phyloP scores from a whole-genome alignment of 352 stramenopile species.

The Halophytophthora batemanensis region DNA sequence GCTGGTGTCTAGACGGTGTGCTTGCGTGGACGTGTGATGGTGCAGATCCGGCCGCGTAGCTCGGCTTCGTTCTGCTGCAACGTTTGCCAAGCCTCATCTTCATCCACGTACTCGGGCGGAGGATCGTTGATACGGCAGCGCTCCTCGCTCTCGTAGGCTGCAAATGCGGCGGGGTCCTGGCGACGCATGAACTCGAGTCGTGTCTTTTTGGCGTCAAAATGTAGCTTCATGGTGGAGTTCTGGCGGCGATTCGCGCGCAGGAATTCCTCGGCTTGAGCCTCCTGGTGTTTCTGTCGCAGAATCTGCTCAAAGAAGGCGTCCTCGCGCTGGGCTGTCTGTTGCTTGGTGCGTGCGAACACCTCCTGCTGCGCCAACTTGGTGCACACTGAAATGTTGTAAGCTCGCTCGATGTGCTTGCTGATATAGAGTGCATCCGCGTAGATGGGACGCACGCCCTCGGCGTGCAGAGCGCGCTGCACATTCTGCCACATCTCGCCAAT shows the following conservation, averaged over 20 bases:
- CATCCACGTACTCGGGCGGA: slow-evolving; percentile 40
- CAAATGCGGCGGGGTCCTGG: slow-evolving; percentile 54
- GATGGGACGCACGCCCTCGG: slow-evolving; percentile 60
- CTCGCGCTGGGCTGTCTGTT: slow-evolving; percentile 22
- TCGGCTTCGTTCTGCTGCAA: slow-evolving; percentile 53
- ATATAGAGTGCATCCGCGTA: slow-evolving; percentile 79
- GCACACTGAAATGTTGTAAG: slow-evolving; percentile 63
- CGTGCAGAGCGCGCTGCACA: slow-evolving; percentile 55
- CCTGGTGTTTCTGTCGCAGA: slow-evolving; percentile 62
- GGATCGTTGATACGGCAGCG: slow-evolving; percentile 44
- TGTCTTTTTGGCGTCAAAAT: slow-evolving; percentile 73
- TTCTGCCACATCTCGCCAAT: slow-evolving; percentile 77
- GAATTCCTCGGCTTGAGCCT: slow-evolving; percentile 58
- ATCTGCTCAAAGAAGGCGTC: slow-evolving; percentile 51
- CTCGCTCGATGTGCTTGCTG: slow-evolving; percentile 63
- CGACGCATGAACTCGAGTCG: slow-evolving; percentile 65
- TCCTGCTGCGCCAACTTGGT: slow-evolving; percentile 62
- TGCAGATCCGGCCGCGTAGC: slow-evolving; percentile 51
- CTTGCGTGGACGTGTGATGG: slow-evolving; percentile 29
- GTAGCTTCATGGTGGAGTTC: slow-evolving; percentile 73
- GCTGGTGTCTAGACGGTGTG: slow-evolving; percentile 8
- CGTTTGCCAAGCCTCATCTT: slow-evolving; percentile 34
- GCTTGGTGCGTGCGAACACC: slow-evolving; percentile 28
- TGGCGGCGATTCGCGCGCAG: slow-evolving; percentile 47
- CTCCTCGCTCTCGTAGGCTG: slow-evolving; percentile 44